Percentiles rank a stretch among this genome's conserved stretches.
These are phyloP conservation scores for Nigrospora oryzae DNA, from an alignment of 2,329 filamentous ascomycete genomes.

Conservation along the genomic window DNA sequence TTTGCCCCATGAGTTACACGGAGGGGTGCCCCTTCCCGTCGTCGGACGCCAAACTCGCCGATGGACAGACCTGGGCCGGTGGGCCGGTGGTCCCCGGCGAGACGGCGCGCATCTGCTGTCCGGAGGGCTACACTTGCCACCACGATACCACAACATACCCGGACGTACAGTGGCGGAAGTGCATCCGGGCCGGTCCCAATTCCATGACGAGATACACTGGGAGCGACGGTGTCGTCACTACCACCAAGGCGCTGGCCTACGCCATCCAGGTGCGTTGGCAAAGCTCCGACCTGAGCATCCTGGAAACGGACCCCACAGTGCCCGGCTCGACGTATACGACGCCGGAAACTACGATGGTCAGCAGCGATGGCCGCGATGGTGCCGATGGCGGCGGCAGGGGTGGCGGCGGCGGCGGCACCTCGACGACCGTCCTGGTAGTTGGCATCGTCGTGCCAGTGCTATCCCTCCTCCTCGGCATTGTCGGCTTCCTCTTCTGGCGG, in stretches of 20 bases:
- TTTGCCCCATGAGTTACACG: background rate
- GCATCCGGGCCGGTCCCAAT: background rate
- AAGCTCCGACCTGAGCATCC: slow-evolving; percentile 7
- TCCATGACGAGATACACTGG: background rate
- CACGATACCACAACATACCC: background rate
- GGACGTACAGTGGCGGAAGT: background rate
- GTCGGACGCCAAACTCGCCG: background rate
- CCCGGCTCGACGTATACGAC: slow-evolving; percentile 8
- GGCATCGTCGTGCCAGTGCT: background rate
- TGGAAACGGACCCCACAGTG: slow-evolving; percentile 11
- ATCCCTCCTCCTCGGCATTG: background rate
- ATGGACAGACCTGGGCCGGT: background rate
- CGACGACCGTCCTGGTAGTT: background rate
- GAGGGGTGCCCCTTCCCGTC: background rate
- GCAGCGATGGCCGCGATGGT: no score
- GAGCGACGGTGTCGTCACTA: background rate
- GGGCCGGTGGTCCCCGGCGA: background rate
- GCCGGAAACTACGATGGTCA: background rate
- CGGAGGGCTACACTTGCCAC: background rate
- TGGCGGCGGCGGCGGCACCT: background rate
- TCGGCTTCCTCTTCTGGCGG: background rate
- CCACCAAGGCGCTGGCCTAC: slow-evolving; percentile 3
- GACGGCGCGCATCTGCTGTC: slow-evolving; percentile 1
- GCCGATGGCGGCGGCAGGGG: background rate
- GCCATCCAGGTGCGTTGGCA: slow-evolving; percentile 12